Base-by-base conservation (phyloP, 225 moss, liverwort and hornwort genomes). In the Climacium dendroides region DNA sequence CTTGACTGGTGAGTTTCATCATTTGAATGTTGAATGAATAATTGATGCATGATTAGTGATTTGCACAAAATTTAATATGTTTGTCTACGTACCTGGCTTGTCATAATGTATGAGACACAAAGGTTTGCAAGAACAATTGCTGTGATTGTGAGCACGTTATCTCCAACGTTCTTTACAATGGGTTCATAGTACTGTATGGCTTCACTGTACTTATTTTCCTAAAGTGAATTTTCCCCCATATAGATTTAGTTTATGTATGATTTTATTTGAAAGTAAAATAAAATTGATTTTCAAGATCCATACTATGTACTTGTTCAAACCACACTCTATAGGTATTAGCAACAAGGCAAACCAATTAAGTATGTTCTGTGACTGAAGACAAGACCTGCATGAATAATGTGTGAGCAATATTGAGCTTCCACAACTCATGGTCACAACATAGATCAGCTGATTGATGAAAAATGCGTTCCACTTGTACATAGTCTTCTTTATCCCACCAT, bases 401-500 rank as follows among this genome's bases (percentile, higher is more conserved):
- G 60, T 98, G 98, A 74, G 96, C 98, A 65, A 98, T 93, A 87
- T 96, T 98, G 60, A 98, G 93, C 89, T 96, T 98, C 98, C 98
- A 98, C n/a, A 93, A 60, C 39, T 92, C 87, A 88, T 95, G 95
- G 78, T 91, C 80, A 34, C 90, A 93, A 85, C 96, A 96, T 4
- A 98, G 34, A 85, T 98, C 95, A 25, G 89, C 88, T 2, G 95
- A 95, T 80, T 96, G 98, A 74, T 94, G 95, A 35, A 96, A 90
- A 71, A 96, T 92, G 47, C 89, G 87, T 65, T 96, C 96, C 32
- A 93, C 96, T 83, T 94, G 94, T 45, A 93, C 81, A 83, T 98
- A 98, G 53, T 98, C 95, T 65, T 95, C 98, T 80, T 96, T 98
- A 87, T 98, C 96, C 98, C 98, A 98, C 95, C 95, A 93, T 70